phyloP scores from a whole-genome alignment of 768 basidiomycete genomes.

The Boletus bicolor region DNA sequence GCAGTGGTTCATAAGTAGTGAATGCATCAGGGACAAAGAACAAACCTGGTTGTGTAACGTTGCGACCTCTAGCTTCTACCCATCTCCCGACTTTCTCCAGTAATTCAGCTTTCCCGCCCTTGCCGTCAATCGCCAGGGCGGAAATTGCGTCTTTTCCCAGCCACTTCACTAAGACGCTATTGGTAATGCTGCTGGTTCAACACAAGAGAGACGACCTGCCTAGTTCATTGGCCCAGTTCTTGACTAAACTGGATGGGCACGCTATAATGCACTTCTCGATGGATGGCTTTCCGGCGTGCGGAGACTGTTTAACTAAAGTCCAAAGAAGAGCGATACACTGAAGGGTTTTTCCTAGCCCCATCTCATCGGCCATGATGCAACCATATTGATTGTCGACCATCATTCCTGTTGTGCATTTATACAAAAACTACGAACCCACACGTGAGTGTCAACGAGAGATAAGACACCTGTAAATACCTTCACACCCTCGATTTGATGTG shows the following conservation, averaged over 20 bases:
- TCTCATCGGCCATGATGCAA: slow-evolving; percentile 99
- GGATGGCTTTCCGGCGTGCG: slow-evolving; percentile 76
- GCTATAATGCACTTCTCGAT: slow-evolving; percentile 98
- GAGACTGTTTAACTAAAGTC: slow-evolving; percentile 95
- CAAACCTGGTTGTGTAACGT: slow-evolving; percentile 87
- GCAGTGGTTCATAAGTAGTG: background rate
- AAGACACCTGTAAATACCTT: slow-evolving; percentile 54
- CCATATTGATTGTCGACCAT: slow-evolving; percentile 86
- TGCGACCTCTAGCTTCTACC: slow-evolving; percentile 85
- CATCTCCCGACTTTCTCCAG: slow-evolving; percentile 80
- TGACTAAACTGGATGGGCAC: slow-evolving; percentile 94
- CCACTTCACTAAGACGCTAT: slow-evolving; percentile 75
- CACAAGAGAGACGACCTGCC: slow-evolving; percentile 45
- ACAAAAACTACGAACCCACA: slow-evolving; percentile 71
- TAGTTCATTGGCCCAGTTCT: slow-evolving; percentile 98
- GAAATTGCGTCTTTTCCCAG: slow-evolving; percentile 79
- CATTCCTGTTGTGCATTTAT: slow-evolving; percentile 93
- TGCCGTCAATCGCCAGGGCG: slow-evolving; percentile 89
- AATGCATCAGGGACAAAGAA: background rate
- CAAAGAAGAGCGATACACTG: slow-evolving; percentile 96
- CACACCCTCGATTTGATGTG: slow-evolving; percentile 98
- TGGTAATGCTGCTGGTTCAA: background rate
- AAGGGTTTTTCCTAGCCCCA: slow-evolving; percentile 96
- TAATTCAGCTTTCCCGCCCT: slow-evolving; percentile 80
- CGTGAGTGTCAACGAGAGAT: background rate